A percentile compares a stretch with the other conserved stretches of the same genome.
phyloP scores from a whole-genome alignment of 495 filamentous ascomycete species.

The Pseudotulostoma volvatum region DNA sequence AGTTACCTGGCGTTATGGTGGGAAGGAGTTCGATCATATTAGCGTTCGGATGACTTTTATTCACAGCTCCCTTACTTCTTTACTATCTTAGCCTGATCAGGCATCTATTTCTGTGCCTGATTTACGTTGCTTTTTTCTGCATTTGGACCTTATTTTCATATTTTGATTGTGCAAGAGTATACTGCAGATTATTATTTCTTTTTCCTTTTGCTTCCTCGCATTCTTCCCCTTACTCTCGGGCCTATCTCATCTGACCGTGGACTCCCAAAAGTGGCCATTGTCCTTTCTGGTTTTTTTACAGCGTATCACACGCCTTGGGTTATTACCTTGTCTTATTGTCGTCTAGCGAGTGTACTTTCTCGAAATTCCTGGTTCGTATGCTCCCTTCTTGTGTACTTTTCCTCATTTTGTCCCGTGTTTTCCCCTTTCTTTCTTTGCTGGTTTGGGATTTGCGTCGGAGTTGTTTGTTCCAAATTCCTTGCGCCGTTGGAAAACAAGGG shows the following conservation, averaged over 20 bases:
- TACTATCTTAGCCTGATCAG: background rate
- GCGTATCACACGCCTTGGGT: background rate
- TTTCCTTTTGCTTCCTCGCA: background rate
- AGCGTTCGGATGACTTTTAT: background rate
- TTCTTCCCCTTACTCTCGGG: background rate
- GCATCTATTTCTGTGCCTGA: background rate
- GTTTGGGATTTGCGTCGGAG: background rate
- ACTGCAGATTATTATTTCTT: background rate
- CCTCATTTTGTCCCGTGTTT: background rate
- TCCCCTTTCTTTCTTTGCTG: background rate
- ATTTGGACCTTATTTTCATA: slow-evolving; percentile 1
- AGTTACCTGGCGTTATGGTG: background rate
- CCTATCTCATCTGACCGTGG: no score
- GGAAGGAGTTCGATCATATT: background rate
- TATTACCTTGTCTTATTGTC: background rate
- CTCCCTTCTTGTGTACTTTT: slow-evolving; percentile 5
- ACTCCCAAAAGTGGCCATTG: background rate
- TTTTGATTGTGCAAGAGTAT: background rate
- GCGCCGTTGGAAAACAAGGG: background rate
- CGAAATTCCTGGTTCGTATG: background rate
- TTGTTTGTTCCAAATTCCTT: background rate
- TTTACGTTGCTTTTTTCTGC: slow-evolving; percentile 1
- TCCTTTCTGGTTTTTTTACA: background rate
- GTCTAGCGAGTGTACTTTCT: background rate
- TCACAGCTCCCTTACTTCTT: slow-evolving; percentile 1